Percentiles rank a stretch among this genome's conserved stretches.
Conservation (phyloP, 1,284 basidiomycete genomes). For the Porphyrellus sp. region DNA sequence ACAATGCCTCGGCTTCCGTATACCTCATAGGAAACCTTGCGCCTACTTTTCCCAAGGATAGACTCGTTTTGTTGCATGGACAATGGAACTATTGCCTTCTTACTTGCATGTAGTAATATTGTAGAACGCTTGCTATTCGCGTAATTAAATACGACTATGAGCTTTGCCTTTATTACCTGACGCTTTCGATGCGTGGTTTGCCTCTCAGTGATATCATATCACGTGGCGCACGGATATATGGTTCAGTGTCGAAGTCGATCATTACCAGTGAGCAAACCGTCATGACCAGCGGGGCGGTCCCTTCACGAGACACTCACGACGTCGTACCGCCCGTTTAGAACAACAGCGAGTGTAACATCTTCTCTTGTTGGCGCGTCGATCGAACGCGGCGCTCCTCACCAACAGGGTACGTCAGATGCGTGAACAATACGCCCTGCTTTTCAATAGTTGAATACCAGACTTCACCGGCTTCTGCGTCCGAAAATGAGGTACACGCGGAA, state of each 20-base stretch:
- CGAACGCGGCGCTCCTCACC: constrained; percentile 28
- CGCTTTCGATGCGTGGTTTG: too few species aligned
- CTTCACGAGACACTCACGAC: background rate
- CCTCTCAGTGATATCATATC: constrained; percentile 24
- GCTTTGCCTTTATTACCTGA: background rate
- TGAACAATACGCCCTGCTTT: background rate
- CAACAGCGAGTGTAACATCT: constrained; percentile 19
- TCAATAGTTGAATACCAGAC: background rate
- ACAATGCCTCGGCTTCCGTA: constrained; percentile 12
- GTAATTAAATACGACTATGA: background rate
- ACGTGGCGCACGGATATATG: constrained; percentile 22
- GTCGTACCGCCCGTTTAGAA: background rate
- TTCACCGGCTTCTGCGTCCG: constrained; percentile 35
- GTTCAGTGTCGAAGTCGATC: background rate
- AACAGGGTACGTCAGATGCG: constrained; percentile 36
- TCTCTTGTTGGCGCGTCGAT: constrained; percentile 30
- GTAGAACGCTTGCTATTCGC: background rate
- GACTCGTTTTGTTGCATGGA: background rate
- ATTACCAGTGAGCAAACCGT: background rate
- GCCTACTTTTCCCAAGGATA: background rate
- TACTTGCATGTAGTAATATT: background rate
- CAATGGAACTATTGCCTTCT: background rate
- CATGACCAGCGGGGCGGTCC: constrained; percentile 4
- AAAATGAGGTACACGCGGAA: constrained; percentile 32
- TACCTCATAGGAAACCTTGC: background rate